These are phyloP conservation scores for Middelhovenomyces tepae DNA, from an alignment of 805 yeast species.

Conservation along the genomic window DNA sequence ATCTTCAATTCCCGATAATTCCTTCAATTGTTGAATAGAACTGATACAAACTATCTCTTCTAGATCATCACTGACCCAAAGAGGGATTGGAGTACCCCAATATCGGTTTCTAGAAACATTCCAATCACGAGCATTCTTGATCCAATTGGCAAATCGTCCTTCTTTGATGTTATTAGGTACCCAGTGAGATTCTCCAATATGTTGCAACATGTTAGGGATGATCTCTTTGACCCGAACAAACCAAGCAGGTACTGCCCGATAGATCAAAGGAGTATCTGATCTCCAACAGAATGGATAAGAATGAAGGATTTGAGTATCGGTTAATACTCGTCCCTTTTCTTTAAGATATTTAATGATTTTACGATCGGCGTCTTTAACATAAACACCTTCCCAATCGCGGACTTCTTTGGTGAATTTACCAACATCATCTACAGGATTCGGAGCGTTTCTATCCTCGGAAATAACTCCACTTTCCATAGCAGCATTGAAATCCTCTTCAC, in stretches of 20 bases:
- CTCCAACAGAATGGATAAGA: conserved; percentile 99
- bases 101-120: conserved; percentile 95
- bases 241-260: conserved; percentile 98
- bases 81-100: conserved; percentile 99
- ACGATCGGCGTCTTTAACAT: conserved; percentile 94
- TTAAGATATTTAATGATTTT: conserved; percentile 79
- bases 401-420: conserved; percentile 79
- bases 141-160: conserved; percentile 96
- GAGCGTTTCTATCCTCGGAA: conserved; percentile 58
- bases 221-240: conserved; percentile 83
- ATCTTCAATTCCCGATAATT: conserved; percentile 71
- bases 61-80: conserved; percentile 93
- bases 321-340: conserved; percentile 63
- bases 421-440: conserved; percentile 90
- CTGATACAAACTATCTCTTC: conserved; percentile 92
- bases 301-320: conserved; percentile 80
- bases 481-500: conserved; percentile 94
- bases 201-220: conserved; percentile 80
- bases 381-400: conserved; percentile 64
- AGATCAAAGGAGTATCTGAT: conserved; percentile 94
- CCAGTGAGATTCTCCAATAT: conserved; percentile 86
- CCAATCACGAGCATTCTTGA: conserved; percentile 99
- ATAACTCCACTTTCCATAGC: conserved; percentile 72
- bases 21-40: conserved; percentile 75
- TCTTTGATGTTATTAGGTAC: conserved; percentile 87